Base-by-base conservation (phyloP, 106 monocot genomes). In the Chionographis japonica region DNA sequence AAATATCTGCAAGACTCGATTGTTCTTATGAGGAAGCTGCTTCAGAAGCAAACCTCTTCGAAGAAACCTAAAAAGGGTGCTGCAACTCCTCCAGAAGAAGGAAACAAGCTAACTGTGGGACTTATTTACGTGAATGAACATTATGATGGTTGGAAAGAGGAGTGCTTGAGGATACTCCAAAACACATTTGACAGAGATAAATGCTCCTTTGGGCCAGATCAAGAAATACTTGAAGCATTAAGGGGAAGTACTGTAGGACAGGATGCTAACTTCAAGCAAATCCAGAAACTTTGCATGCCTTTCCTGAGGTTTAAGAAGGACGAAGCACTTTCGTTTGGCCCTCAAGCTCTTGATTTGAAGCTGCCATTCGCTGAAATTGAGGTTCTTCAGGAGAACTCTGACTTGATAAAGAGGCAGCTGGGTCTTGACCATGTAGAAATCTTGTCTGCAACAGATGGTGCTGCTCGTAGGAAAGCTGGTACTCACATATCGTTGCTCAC, bases 1-100 rank as follows among this genome's bases (percentile, higher is more conserved):
- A 87, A 88, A 57, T 94, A 94, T 64, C 56, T 94, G 68, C 94
- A 94, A 27, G 94, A 94, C 37, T 83, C 90, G 2, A 90, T 94
- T 70, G 80, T 83, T 60, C 52, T 66, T 14, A 85, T 94, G 85
- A 78, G 90, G 56, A 94, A 90, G 63, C 72, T 88, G 53, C 80
- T 90, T 43, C 83, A 90, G 56, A 94, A 94, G 68, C 94, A 94
- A 71, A 65, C 66, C 50, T 75, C 78, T 27, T 65, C 90, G 3
- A 94, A 90, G 75, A 94, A 90, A 68, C 53, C 74, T 61, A 94
- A 94, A 65, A 90, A 86, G 49, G 85, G 77, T 14, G 65, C 62
- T 71, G 12, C 67, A 43, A 37, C 70, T 57, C 50, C 65, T 65
- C 56, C 77, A 42, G 14, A 65, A 38, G 80, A 79, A 58, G 76